phyloP scores from a whole-genome alignment of 441 rosid species.

The Geranium incanum region DNA sequence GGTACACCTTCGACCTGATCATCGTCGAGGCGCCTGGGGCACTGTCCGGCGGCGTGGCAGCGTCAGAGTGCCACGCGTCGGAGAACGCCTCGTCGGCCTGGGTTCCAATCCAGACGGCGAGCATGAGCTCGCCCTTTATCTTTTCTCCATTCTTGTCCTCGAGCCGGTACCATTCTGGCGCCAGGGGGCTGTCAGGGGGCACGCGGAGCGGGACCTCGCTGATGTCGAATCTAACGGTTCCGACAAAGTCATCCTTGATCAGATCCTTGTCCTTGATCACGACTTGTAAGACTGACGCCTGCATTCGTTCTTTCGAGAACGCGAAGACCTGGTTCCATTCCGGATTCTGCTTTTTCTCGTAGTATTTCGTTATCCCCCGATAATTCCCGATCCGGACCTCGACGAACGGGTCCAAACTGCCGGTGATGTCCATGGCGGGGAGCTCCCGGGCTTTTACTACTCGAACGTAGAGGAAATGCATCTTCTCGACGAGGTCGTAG shows the following conservation, averaged over 20 bases:
- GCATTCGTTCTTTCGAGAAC: slow-evolving; percentile 86
- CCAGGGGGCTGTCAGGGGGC: slow-evolving; percentile 91
- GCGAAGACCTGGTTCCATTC: slow-evolving; percentile 97
- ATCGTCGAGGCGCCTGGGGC: slow-evolving; percentile 43
- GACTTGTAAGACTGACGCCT: slow-evolving; percentile 76
- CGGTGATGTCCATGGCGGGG: slow-evolving; percentile 83
- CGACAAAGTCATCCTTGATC: slow-evolving; percentile 72
- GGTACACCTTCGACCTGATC: slow-evolving; percentile 86
- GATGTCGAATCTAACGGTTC: slow-evolving; percentile 68
- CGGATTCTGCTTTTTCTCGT: slow-evolving; percentile 72
- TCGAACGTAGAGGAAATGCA: slow-evolving; percentile 80
- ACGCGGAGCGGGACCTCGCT: slow-evolving; percentile 77
- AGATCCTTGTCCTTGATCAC: slow-evolving; percentile 80
- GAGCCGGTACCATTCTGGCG: slow-evolving; percentile 88
- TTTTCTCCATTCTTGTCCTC: slow-evolving; percentile 80
- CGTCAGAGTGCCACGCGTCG: slow-evolving; percentile 97
- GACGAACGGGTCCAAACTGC: slow-evolving; percentile 86
- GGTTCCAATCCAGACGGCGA: slow-evolving; percentile 94
- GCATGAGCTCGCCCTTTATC: slow-evolving; percentile 88
- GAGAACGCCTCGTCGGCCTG: slow-evolving; percentile 95
- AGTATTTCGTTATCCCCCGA: slow-evolving; percentile 82
- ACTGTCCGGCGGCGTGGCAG: slow-evolving; percentile 67
- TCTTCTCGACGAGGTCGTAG: slow-evolving; percentile 86
- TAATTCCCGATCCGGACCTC: slow-evolving; percentile 86
- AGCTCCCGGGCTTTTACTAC: slow-evolving; percentile 96